phyloP scores from a whole-genome alignment of 2,329 filamentous ascomycete species.

The Bipolaris zeicola region DNA sequence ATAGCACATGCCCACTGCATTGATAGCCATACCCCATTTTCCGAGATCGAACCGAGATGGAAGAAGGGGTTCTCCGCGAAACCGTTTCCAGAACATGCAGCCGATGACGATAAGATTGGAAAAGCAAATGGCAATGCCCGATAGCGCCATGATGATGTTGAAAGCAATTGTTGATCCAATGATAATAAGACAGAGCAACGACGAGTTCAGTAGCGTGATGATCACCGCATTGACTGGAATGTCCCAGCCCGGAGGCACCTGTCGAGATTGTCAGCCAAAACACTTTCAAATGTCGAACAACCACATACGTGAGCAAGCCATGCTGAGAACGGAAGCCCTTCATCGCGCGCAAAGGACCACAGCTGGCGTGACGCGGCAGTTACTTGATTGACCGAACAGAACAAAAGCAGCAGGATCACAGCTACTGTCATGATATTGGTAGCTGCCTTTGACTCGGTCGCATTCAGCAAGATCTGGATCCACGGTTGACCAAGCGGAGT shows the following conservation, averaged over 20 bases:
- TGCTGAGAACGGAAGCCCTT: conserved; percentile 25
- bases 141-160: conserved; percentile 19
- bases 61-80: conserved; percentile 50
- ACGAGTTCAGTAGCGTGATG: conserved; percentile 15
- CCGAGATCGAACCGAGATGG: conserved; percentile 54
- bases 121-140: conserved; percentile 3
- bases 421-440: conserved; percentile 22
- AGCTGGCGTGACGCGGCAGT: conserved; percentile 29
- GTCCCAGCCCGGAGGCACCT: conserved; percentile 19
- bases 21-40: conserved; percentile 49
- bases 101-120: conserved; percentile 48
- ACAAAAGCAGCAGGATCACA: background rate
- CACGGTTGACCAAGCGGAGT: conserved; percentile 21
- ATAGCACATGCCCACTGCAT: conserved; percentile 48
- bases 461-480: conserved; percentile 26
- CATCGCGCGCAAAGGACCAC: conserved; percentile 35
- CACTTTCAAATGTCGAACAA: too few species aligned
- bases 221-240: conserved; percentile 30
- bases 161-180: conserved; percentile 31
- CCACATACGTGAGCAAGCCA: conserved; percentile 17
- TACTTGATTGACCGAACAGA: conserved; percentile 5
- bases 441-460: conserved; percentile 22
- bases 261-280: background rate
- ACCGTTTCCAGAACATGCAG: conserved; percentile 52
- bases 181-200: conserved; percentile 28